A percentile compares a stretch with the other conserved stretches of the same genome.
Conservation (phyloP, 2,329 filamentous ascomycete species). For the Fusarium setosum region DNA sequence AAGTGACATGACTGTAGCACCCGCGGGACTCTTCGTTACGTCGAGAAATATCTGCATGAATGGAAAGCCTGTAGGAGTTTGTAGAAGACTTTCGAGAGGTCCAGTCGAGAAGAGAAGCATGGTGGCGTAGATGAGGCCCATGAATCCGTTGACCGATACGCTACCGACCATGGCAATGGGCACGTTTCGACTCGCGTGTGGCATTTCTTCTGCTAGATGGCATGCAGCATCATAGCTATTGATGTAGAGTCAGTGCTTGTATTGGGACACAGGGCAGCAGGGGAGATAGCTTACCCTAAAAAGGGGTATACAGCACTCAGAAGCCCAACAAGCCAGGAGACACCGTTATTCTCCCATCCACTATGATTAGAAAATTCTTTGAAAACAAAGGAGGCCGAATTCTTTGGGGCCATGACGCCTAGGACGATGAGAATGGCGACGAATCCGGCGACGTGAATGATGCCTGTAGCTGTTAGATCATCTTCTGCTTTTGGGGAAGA, state of each 20-base stretch:
- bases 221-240: slow-evolving; percentile 49
- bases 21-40: slow-evolving; percentile 39
- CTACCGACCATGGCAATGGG: slow-evolving; percentile 49
- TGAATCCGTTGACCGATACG: slow-evolving; percentile 55
- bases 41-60: slow-evolving; percentile 55
- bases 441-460: slow-evolving; percentile 45
- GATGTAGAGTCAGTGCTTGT: not conserved
- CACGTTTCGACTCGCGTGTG: slow-evolving; percentile 47
- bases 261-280: not conserved
- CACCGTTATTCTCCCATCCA: slow-evolving; percentile 46
- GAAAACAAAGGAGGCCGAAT: slow-evolving; percentile 45
- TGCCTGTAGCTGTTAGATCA: slow-evolving; percentile 21
- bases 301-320: slow-evolving; percentile 48
- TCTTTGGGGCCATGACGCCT: slow-evolving; percentile 46
- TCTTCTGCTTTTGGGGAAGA: fast-evolving
- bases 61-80: slow-evolving; percentile 55
- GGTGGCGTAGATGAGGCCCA: slow-evolving; percentile 56
- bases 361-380: slow-evolving; percentile 46
- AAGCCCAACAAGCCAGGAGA: slow-evolving; percentile 49
- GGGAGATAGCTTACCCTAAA: slow-evolving; percentile 44
- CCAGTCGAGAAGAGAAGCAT: slow-evolving; percentile 58
- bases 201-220: slow-evolving; percentile 49
- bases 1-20: slow-evolving; percentile 44
- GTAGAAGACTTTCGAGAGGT: slow-evolving; percentile 49
- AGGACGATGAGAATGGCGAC: slow-evolving; percentile 43